Percentiles rank a stretch among this genome's conserved stretches.
Evolutionary conservation across 345 rosid species (phyloP).

Genomic region (Sisymbrium irio): DNA sequence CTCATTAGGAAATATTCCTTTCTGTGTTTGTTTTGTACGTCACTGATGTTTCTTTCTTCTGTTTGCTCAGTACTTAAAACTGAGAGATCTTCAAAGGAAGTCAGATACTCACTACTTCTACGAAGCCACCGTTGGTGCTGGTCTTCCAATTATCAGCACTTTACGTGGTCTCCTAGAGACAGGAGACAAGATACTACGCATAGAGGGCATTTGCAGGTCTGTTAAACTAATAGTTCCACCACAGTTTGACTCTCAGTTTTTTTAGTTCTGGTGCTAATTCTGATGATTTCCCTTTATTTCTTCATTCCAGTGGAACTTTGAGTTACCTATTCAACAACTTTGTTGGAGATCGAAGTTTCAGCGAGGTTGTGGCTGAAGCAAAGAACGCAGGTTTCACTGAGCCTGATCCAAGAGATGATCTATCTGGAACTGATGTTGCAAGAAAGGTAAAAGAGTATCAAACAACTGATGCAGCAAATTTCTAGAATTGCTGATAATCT

Average conservation of each 20-base stretch:
- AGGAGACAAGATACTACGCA: conserved; percentile 79
- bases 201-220: conserved; percentile 94
- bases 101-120: conserved; percentile 97
- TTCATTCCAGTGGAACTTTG: conserved; percentile 69
- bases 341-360: conserved; percentile 55
- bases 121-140: conserved; percentile 99
- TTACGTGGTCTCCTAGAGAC: conserved; percentile 96
- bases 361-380: conserved; percentile 85
- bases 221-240: neutral
- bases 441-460: conserved; percentile 61
- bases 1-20: neutral
- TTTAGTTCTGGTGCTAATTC: neutral
- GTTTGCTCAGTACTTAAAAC: conserved; percentile 62
- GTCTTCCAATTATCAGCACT: conserved; percentile 97
- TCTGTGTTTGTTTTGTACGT: neutral
- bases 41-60: conserved; percentile 2
- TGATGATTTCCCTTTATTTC: conserved; percentile 5
- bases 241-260: neutral
- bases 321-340: conserved; percentile 94
- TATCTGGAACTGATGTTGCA: conserved; percentile 98
- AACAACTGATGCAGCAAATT: neutral
- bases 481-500: conserved; percentile 53
- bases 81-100: conserved; percentile 93
- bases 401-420: conserved; percentile 99
- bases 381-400: conserved; percentile 89